Evolutionary conservation across 805 yeast genomes (phyloP).

Genomic region (Cyberlindnera maritima): DNA sequence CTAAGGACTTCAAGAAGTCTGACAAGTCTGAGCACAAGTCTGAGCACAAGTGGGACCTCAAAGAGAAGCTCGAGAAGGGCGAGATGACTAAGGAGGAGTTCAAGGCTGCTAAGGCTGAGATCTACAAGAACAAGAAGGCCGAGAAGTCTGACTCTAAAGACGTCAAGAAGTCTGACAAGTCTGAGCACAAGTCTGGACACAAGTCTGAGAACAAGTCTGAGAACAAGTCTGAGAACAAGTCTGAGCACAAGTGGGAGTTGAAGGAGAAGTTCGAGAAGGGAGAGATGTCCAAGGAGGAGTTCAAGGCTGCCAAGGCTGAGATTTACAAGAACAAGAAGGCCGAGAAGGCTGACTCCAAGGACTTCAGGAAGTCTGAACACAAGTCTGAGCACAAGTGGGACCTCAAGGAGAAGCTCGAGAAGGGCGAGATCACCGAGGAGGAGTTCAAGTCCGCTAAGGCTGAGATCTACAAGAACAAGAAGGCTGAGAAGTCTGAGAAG

Average conservation of each 20-base stretch:
- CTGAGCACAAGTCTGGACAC: not conserved
- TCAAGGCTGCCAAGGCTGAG: slow-evolving; percentile 2
- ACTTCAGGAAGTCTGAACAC: not conserved
- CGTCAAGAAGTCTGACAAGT: not conserved
- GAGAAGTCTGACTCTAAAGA: not conserved
- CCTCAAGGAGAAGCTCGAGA: slow-evolving; percentile 1
- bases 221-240: not conserved
- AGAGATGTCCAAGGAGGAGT: not conserved
- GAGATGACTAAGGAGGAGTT: slow-evolving; percentile 3
- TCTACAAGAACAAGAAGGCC: not conserved
- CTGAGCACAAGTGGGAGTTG: not conserved
- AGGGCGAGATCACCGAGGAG: not conserved
- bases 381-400: not conserved
- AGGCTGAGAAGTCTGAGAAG: not conserved
- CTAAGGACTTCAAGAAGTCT: not conserved
- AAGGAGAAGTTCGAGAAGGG: slow-evolving; percentile 3
- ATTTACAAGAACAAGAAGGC: not conserved
- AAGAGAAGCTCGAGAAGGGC: not conserved
- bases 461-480: not conserved
- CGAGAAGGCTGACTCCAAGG: not conserved
- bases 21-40: not conserved
- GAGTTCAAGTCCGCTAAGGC: not conserved
- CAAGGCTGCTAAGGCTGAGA: slow-evolving; percentile 2
- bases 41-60: not conserved
- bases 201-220: not conserved